A percentile compares a stretch with the other conserved stretches of the same genome.
phyloP scores from a whole-genome alignment of 345 rosid genomes.

The Mangifera indica region DNA sequence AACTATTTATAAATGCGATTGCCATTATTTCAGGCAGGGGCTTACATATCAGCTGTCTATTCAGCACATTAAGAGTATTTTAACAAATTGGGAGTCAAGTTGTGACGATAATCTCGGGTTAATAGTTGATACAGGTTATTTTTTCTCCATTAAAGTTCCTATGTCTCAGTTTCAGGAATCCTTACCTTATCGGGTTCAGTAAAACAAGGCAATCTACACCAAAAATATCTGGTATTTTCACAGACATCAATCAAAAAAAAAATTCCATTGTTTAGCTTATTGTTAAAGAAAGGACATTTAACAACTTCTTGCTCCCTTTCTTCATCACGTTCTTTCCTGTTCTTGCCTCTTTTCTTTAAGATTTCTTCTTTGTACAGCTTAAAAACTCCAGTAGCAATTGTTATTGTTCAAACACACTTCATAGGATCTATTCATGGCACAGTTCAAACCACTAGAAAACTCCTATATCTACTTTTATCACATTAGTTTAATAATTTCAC shows the following conservation, averaged over 20 bases:
- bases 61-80: too few relatives aligned
- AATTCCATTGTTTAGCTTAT: not conserved
- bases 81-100: not conserved
- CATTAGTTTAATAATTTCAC: too few relatives aligned
- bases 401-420: too few relatives aligned
- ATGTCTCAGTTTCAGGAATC: not conserved
- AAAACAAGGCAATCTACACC: not conserved
- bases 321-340: not conserved
- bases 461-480: too few relatives aligned
- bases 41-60: too few relatives aligned
- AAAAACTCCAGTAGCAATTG: not conserved
- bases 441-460: not conserved
- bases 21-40: too few relatives aligned
- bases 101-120: not conserved
- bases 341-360: not conserved
- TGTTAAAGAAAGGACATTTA: not conserved
- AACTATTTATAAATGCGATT: too few relatives aligned
- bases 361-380: not conserved
- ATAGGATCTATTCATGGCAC: not conserved
- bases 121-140: not conserved
- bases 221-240: not conserved
- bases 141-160: not conserved
- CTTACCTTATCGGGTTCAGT: not conserved
- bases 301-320: not conserved
- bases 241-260: not conserved